Evolutionary conservation across 2,329 filamentous ascomycete species (phyloP).

Genomic region (Alternaria sp.): DNA sequence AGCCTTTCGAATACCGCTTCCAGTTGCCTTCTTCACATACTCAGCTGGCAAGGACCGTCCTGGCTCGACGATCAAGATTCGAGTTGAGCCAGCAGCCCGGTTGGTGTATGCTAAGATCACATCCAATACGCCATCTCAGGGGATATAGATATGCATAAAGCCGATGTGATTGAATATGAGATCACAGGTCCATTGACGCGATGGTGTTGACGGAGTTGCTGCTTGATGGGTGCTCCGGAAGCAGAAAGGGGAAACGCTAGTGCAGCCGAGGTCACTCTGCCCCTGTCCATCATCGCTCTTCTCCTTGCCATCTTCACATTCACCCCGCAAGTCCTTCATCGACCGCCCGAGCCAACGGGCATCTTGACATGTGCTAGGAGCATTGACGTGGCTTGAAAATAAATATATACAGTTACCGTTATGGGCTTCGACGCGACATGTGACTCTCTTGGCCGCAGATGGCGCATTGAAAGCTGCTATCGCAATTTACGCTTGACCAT

Average conservation of each 20-base stretch:
- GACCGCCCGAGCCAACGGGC: neutral
- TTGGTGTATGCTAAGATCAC: conserved; percentile 10
- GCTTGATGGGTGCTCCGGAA: conserved; percentile 7
- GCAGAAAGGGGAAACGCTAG: conserved; percentile 22
- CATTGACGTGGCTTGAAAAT: neutral
- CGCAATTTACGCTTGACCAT: neutral
- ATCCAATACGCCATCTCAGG: conserved; percentile 11
- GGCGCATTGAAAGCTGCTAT: neutral
- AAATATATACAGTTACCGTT: neutral
- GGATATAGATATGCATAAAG: conserved; percentile 8
- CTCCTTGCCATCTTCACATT: neutral
- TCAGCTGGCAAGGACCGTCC: neutral
- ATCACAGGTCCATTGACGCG: neutral
- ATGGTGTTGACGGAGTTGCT: conserved; percentile 9
- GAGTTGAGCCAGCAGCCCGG: conserved; percentile 3
- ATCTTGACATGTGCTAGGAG: conserved; percentile 1
- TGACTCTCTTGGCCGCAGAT: neutral
- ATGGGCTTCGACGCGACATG: neutral
- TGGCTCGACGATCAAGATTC: conserved; percentile 45
- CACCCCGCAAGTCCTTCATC: neutral
- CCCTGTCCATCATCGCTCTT: conserved; percentile 1
- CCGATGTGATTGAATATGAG: conserved; percentile 6
- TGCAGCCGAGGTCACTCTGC: conserved; percentile 13
- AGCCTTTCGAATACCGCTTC: neutral
- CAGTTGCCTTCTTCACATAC: neutral